phyloP scores from a whole-genome alignment of 148 eudicot species.

The Chenopodium quinoa region DNA sequence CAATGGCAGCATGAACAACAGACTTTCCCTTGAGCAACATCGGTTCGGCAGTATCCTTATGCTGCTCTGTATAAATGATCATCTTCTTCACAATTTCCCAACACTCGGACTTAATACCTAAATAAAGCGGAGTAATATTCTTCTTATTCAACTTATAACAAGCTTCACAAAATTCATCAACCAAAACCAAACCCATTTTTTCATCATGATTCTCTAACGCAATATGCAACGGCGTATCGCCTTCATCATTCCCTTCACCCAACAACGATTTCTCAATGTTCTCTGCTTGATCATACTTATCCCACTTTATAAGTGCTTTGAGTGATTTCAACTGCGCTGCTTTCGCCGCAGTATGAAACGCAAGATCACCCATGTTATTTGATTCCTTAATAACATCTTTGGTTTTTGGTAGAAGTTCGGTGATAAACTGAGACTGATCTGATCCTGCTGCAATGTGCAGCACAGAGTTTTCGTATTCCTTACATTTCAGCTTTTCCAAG shows the following conservation, averaged over 20 bases:
- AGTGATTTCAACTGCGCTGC: neutral
- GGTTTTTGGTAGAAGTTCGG: constrained; percentile 8
- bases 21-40: constrained; percentile 13
- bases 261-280: neutral
- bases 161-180: constrained; percentile 11
- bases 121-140: constrained; percentile 6
- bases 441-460: constrained; percentile 35
- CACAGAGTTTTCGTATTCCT: constrained; percentile 32
- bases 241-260: neutral
- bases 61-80: neutral
- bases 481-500: constrained; percentile 26
- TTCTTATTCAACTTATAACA: constrained; percentile 14
- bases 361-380: constrained; percentile 21
- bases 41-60: neutral
- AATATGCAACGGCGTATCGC: constrained; percentile 26
- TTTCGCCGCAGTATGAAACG: constrained; percentile 26
- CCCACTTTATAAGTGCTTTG: constrained; percentile 5
- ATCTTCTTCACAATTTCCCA: constrained; percentile 11
- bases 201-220: constrained; percentile 16
- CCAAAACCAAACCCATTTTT: constrained; percentile 9
- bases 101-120: constrained; percentile 7
- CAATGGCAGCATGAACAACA: constrained; percentile 26
- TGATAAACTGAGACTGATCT: constrained; percentile 8
- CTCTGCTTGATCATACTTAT: neutral
- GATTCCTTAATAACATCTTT: neutral